phyloP scores from a whole-genome alignment of 495 filamentous ascomycete species.

The Alectoria sarmentosa region DNA sequence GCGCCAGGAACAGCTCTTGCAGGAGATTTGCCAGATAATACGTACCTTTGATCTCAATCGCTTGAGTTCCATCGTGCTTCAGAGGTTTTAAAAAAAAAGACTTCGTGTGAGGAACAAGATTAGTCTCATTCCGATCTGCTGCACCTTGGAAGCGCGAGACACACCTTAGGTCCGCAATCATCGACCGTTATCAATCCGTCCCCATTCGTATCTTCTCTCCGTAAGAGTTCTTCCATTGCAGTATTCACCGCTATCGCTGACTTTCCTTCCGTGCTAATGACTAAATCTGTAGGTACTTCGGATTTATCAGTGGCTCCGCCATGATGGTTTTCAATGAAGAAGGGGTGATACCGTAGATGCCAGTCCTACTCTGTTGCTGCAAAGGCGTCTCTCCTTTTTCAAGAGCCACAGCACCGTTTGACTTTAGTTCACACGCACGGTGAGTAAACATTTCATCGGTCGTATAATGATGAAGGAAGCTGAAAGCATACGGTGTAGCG shows the following conservation, averaged over 20 bases:
- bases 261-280: slow-evolving; percentile 6
- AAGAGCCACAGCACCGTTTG: not conserved
- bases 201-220: slow-evolving; percentile 80
- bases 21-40: slow-evolving; percentile 94
- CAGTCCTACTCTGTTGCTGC: not conserved
- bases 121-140: slow-evolving; percentile 1
- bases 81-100: slow-evolving; percentile 8
- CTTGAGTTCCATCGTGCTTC: not conserved
- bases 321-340: not conserved
- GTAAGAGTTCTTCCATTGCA: slow-evolving; percentile 48
- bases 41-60: slow-evolving; percentile 72
- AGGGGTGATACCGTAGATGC: not conserved
- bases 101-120: slow-evolving; percentile 54
- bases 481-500: not conserved
- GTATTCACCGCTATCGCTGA: slow-evolving; percentile 13
- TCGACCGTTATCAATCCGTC: slow-evolving; percentile 97
- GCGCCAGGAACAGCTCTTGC: slow-evolving; percentile 85
- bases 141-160: slow-evolving; percentile 2
- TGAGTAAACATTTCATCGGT: not conserved
- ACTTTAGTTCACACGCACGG: not conserved
- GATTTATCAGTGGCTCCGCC: not conserved
- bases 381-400: not conserved
- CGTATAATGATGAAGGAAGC: not conserved
- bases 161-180: slow-evolving; percentile 86
- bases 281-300: slow-evolving; percentile 1